Base-by-base conservation (phyloP, 1,139 yeast genomes). In the Petasospora fabianii region DNA sequence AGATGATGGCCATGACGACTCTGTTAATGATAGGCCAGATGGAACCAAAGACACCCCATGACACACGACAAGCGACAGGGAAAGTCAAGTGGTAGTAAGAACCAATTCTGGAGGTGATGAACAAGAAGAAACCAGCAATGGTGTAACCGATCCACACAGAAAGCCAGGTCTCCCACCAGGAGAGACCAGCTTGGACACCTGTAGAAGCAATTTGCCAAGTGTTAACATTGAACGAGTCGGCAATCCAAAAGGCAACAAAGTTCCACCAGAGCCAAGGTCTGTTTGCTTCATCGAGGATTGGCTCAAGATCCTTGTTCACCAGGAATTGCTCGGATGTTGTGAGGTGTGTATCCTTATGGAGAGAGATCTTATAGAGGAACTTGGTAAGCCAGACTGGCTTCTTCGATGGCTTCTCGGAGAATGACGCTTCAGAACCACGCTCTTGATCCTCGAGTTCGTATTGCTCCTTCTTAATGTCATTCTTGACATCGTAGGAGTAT, bases 191-290 rank as follows among this genome's bases (percentile, higher is more conserved):
- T 39, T 68, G 68, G 43, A 82, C 81, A 48, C 95, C 94, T 1
- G 94, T 82, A 4, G 92, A 80, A 6, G 95, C 95, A 54, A 87
- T 85, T 65, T 84, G 90, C 90, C 94, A 86, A 10, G 96, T 85
- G 57, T 84, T 85, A 53, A 87, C 80, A 60, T 86, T 86, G 65
- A 87, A 84, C 19, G 94, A 78, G 58, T 85, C 96, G 2, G 95
- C 88, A 41, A 85, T 62, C 96, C 96, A 86, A 54, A 84, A 84
- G 46, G 75, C 80, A 9, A 81, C 80, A 57, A 66, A 86, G 56
- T 84, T 84, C 60, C 70, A 80, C 94, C 95, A 84, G 22, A 76
- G 67, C 96, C 96, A 86, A 19, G 73, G 71, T 57, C 95, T 69
- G 57, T 86, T 69, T 6, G 67, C 66, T 13, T 66, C 73, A 18